Evolutionary conservation across 345 rosid species (phyloP).

Genomic region (Conringia planisiliqua): DNA sequence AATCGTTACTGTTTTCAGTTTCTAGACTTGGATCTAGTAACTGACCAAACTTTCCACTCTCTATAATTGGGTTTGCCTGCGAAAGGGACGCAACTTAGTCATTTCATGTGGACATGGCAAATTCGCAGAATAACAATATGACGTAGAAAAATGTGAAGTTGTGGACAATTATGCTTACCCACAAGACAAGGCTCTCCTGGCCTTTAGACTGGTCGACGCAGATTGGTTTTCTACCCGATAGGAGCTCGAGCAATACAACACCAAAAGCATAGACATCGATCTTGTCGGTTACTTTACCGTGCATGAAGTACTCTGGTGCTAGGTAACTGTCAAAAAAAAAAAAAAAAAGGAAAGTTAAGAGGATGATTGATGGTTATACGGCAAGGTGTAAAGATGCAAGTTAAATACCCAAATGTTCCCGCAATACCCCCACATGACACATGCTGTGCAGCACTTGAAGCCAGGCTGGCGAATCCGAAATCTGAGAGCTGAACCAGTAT

Average conservation of each 20-base stretch:
- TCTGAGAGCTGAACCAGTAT: constrained; percentile 73
- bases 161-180: constrained; percentile 57
- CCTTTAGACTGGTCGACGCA: constrained; percentile 55
- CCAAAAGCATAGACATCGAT: constrained; percentile 96
- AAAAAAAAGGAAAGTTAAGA: not conserved
- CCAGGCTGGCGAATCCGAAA: constrained; percentile 86
- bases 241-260: constrained; percentile 89
- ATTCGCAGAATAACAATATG: not conserved
- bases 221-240: constrained; percentile 87
- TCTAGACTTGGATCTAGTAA: constrained; percentile 70
- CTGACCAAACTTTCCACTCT: constrained; percentile 55
- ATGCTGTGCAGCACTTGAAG: constrained; percentile 48
- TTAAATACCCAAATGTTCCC: constrained; percentile 87
- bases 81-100: constrained; percentile 18
- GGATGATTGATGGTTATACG: not conserved
- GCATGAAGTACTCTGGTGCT: constrained; percentile 98
- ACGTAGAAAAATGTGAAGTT: not conserved
- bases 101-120: not conserved
- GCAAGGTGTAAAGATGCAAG: not conserved
- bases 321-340: constrained; percentile 56
- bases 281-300: constrained; percentile 89
- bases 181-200: constrained; percentile 85
- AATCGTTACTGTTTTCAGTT: constrained; percentile 35
- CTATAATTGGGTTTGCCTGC: constrained; percentile 85
- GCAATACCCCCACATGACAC: constrained; percentile 57